Evolutionary conservation across 2,329 filamentous ascomycete genomes (phyloP).

Genomic region (Aquanectria penicillioides): DNA sequence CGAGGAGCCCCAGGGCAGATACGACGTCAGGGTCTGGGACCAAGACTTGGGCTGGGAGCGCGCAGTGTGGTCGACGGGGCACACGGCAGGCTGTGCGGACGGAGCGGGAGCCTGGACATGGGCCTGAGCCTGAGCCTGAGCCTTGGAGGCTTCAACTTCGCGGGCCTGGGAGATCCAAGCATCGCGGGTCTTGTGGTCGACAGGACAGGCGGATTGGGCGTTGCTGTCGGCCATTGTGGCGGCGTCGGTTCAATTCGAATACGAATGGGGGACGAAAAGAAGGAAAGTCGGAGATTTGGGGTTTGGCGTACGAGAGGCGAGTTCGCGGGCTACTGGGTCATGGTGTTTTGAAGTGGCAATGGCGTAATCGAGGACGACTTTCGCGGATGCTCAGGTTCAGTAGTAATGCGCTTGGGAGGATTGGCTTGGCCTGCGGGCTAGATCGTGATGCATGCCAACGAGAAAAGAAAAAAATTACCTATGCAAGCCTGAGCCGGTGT

Average conservation of each 20-base stretch:
- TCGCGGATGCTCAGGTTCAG: no score
- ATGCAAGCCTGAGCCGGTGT: no score
- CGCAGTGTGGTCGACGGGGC: conserved; percentile 48
- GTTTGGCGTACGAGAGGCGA: no score
- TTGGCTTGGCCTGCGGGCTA: no score
- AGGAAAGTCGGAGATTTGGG: no score
- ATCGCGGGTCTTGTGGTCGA: conserved; percentile 89
- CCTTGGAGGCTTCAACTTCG: conserved; percentile 55
- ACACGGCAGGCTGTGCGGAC: conserved; percentile 33
- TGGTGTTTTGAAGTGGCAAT: no score
- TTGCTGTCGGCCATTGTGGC: conserved; percentile 44
- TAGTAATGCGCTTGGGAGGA: no score
- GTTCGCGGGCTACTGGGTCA: no score
- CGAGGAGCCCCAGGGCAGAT: conserved; percentile 53
- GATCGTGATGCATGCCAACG: no score
- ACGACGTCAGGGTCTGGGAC: conserved; percentile 54
- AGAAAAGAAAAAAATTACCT: no score
- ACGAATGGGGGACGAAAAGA: no score
- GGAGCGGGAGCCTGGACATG: background rate
- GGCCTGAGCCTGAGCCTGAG: conserved; percentile 31
- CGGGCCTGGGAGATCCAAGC: conserved; percentile 82
- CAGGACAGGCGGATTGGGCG: conserved; percentile 71
- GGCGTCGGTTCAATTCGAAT: background rate
- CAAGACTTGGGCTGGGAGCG: conserved; percentile 50
- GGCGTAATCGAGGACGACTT: no score